A percentile compares a stretch with the other conserved stretches of the same genome.
Evolutionary conservation across 2,329 filamentous ascomycete species (phyloP).

Genomic region (Capronia coronata): DNA sequence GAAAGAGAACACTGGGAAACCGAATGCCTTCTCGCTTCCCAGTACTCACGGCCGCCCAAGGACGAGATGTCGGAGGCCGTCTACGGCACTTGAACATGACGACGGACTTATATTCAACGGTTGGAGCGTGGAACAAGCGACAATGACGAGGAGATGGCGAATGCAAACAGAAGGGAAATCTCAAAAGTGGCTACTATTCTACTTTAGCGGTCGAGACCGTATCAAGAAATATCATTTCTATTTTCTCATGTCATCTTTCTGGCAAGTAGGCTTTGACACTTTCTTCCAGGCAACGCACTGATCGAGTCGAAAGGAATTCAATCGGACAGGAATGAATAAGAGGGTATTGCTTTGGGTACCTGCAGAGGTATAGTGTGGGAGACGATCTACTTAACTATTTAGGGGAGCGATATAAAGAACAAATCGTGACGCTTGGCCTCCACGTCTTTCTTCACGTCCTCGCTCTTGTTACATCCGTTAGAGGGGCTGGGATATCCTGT

Average conservation of each 20-base stretch:
- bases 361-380: too few species aligned
- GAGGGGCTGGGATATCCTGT: too few species aligned
- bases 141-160: not conserved
- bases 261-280: too few species aligned
- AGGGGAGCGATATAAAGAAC: too few species aligned
- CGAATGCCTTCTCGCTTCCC: not conserved
- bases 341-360: too few species aligned
- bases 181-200: not conserved
- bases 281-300: too few species aligned
- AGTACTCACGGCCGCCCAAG: not conserved
- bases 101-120: not conserved
- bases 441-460: too few species aligned
- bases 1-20: not conserved
- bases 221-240: conserved; percentile 2
- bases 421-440: too few species aligned
- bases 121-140: not conserved
- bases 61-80: not conserved
- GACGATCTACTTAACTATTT: too few species aligned
- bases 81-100: not conserved
- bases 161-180: not conserved
- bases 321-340: too few species aligned
- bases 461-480: too few species aligned
- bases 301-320: too few species aligned
- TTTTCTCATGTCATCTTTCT: not conserved
- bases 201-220: conserved; percentile 1